Evolutionary conservation across 2,329 filamentous ascomycete genomes (phyloP).

Genomic region (Aspergillus sp.): DNA sequence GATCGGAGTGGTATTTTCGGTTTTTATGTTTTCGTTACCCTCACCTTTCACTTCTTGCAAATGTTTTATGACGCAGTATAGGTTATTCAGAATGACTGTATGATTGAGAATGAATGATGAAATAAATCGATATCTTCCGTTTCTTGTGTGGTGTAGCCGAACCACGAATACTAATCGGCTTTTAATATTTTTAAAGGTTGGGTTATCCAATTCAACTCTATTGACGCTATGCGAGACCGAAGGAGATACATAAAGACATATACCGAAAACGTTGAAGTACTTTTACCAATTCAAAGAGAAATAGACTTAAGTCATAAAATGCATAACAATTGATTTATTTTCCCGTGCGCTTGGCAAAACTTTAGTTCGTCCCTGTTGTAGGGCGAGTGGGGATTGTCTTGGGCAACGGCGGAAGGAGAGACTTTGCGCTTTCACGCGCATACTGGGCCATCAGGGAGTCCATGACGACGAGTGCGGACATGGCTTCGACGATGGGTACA

Average conservation of each 20-base stretch:
- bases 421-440: constrained; percentile 54
- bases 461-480: constrained; percentile 84
- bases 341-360: neutral
- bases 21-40: constrained; percentile 6
- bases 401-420: constrained; percentile 44
- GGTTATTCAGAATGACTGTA: constrained; percentile 7
- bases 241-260: neutral
- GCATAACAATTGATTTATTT: constrained; percentile 2
- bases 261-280: neutral
- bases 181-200: neutral
- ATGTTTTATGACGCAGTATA: constrained; percentile 2
- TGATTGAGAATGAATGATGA: constrained; percentile 13
- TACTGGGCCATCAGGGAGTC: constrained; percentile 85
- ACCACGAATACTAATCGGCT: neutral
- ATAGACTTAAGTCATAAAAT: neutral
- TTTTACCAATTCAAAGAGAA: neutral
- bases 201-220: constrained; percentile 1
- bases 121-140: neutral
- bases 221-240: neutral
- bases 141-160: neutral
- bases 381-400: constrained; percentile 38
- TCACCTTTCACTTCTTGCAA: neutral
- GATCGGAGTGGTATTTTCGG: neutral
- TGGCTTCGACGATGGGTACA: constrained; percentile 71
- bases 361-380: constrained; percentile 13